Percentiles rank a stretch among this genome's conserved stretches.
Evolutionary conservation across 805 yeast species (phyloP).

Genomic region (Saitoella complicata): DNA sequence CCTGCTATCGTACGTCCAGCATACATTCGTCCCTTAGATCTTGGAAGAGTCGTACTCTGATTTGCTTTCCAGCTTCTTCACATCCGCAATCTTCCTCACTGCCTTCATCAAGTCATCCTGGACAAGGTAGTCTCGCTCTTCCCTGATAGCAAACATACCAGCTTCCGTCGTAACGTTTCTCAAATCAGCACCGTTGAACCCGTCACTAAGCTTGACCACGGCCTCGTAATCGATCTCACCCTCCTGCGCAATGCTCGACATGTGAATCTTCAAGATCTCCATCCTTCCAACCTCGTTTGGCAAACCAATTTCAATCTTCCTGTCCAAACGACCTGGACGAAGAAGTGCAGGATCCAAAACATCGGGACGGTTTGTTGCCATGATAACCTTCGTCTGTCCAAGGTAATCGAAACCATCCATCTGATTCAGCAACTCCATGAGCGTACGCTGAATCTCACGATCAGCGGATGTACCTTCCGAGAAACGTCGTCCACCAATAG

Average conservation of each 20-base stretch:
- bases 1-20: too few species aligned
- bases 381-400: conserved; percentile 92
- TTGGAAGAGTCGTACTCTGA: conserved; percentile 53
- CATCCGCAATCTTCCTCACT: conserved; percentile 90
- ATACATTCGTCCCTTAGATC: too few species aligned
- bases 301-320: conserved; percentile 86
- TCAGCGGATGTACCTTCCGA: conserved; percentile 98
- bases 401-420: conserved; percentile 97
- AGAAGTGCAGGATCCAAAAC: conserved; percentile 92
- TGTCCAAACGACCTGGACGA: conserved; percentile 94
- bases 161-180: conserved; percentile 97
- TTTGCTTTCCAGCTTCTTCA: conserved; percentile 92
- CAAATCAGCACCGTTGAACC: conserved; percentile 96
- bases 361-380: conserved; percentile 99
- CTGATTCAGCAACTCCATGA: conserved; percentile 92
- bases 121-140: conserved; percentile 84
- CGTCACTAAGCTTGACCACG: conserved; percentile 95
- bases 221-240: conserved; percentile 90
- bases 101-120: conserved; percentile 96
- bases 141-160: conserved; percentile 94
- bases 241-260: conserved; percentile 64
- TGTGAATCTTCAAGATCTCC: conserved; percentile 87
- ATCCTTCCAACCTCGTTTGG: conserved; percentile 94
- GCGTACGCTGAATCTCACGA: conserved; percentile 93
- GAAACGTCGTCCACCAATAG: conserved; percentile 96